Percentiles rank a stretch among this genome's conserved stretches.
These are phyloP conservation scores for Sporothrix dimorphospora DNA, from an alignment of 2,329 filamentous ascomycete species.

Conservation along the genomic window DNA sequence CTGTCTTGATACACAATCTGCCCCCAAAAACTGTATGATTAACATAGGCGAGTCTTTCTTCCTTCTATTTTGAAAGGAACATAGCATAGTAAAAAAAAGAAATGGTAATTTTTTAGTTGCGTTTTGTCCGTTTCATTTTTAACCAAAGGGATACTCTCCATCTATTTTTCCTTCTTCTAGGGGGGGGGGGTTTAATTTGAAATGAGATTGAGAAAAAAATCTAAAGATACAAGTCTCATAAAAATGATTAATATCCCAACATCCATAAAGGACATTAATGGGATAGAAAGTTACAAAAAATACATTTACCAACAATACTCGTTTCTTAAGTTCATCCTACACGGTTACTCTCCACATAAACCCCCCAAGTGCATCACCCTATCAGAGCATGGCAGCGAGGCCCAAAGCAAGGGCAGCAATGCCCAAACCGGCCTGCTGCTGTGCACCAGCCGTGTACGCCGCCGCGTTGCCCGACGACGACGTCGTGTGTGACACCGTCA, in stretches of 20 bases:
- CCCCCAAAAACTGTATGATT: constrained; percentile 11
- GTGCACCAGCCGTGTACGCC: constrained; percentile 18
- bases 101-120: neutral
- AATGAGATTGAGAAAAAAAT: neutral
- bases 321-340: neutral
- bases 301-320: neutral
- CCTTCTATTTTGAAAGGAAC: constrained; percentile 4
- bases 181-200: too few relatives aligned
- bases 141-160: neutral
- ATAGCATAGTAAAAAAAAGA: constrained; percentile 12
- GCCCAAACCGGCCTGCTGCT: constrained; percentile 16
- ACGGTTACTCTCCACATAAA: neutral
- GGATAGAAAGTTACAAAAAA: neutral
- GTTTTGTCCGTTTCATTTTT: too few relatives aligned
- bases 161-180: neutral
- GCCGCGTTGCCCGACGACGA: constrained; percentile 28
- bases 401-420: constrained; percentile 29
- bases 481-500: constrained; percentile 22
- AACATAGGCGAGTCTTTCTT: neutral
- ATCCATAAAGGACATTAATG: neutral
- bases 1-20: constrained; percentile 3
- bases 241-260: neutral
- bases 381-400: constrained; percentile 38
- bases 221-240: neutral
- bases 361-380: neutral